Evolutionary conservation across 176 grass and related monocot species (phyloP).

Genomic region (Typha latifolia): DNA sequence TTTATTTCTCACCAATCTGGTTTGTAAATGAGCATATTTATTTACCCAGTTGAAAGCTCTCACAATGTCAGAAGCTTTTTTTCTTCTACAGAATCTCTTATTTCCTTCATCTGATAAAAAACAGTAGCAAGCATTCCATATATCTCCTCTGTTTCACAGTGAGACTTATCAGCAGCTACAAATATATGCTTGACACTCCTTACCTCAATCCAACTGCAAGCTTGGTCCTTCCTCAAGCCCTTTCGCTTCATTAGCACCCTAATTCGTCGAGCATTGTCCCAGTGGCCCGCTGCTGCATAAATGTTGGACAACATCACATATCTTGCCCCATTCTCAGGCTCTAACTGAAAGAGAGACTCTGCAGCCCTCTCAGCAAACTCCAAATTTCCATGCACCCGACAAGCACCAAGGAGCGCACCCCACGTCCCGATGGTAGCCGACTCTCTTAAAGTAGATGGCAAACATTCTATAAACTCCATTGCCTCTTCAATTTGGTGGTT

Average conservation of each 20-base stretch:
- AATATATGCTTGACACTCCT: slow-evolving; percentile 49
- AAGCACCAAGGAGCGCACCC: slow-evolving; percentile 63
- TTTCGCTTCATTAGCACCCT: slow-evolving; percentile 53
- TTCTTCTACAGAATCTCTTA: slow-evolving; percentile 20
- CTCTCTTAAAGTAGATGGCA: slow-evolving; percentile 25
- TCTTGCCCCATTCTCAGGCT: slow-evolving; percentile 56
- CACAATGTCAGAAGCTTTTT: slow-evolving; percentile 17
- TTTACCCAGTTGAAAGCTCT: not conserved
- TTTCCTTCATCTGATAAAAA: slow-evolving; percentile 27
- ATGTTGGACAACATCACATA: slow-evolving; percentile 72
- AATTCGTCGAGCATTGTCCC: slow-evolving; percentile 45
- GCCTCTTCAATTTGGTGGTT: slow-evolving; percentile 49
- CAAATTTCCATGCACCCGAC: slow-evolving; percentile 51
- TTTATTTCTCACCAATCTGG: no score
- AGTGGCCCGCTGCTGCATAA: slow-evolving; percentile 52
- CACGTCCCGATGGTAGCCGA: slow-evolving; percentile 36
- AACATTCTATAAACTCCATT: slow-evolving; percentile 35
- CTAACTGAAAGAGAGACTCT: slow-evolving; percentile 38
- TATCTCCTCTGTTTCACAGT: slow-evolving; percentile 28
- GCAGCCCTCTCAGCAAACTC: slow-evolving; percentile 55
- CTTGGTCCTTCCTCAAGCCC: slow-evolving; percentile 56
- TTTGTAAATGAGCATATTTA: no score
- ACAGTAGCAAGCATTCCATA: slow-evolving; percentile 35
- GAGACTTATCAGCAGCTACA: slow-evolving; percentile 38
- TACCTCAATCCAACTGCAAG: slow-evolving; percentile 73